Percentiles rank a stretch among this genome's conserved stretches.
Conservation (phyloP, 768 basidiomycete genomes). For the Kwoniella dejecticola region DNA sequence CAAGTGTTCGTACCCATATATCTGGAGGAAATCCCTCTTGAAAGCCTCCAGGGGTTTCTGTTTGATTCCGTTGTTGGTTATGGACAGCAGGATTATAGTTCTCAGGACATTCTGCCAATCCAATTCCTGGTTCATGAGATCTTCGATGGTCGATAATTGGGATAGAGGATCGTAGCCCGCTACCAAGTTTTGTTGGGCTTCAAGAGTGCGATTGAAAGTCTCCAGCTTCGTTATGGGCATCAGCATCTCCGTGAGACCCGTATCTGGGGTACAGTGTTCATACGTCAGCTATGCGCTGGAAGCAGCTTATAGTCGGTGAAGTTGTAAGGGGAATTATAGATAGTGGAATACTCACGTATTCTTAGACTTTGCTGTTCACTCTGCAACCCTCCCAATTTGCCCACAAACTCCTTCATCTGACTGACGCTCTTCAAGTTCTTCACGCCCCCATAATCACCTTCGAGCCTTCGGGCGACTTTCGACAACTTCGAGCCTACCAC, state of each 20-base stretch:
- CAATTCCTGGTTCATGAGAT: slow-evolving; percentile 81
- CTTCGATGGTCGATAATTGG: slow-evolving; percentile 85
- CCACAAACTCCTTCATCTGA: slow-evolving; percentile 91
- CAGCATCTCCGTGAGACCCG: slow-evolving; percentile 87
- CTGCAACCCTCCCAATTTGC: slow-evolving; percentile 88
- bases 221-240: slow-evolving; percentile 81
- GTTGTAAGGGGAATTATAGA: neutral
- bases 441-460: slow-evolving; percentile 89
- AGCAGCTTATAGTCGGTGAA: too few species aligned
- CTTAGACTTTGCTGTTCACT: slow-evolving; percentile 85
- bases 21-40: slow-evolving; percentile 90
- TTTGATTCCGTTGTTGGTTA: slow-evolving; percentile 84
- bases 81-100: slow-evolving; percentile 79
- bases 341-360: slow-evolving; percentile 68
- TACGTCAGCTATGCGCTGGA: neutral
- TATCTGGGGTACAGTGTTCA: slow-evolving; percentile 63
- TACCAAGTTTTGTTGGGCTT: slow-evolving; percentile 96
- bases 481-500: slow-evolving; percentile 80
- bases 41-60: slow-evolving; percentile 79
- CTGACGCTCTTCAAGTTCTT: slow-evolving; percentile 86
- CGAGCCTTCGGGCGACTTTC: slow-evolving; percentile 76
- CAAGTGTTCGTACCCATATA: slow-evolving; percentile 66
- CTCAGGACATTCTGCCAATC: slow-evolving; percentile 77
- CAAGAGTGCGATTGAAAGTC: slow-evolving; percentile 84
- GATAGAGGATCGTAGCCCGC: slow-evolving; percentile 81